Percentiles rank a stretch among this genome's conserved stretches.
These are phyloP conservation scores for Phlebiopsis gigantea DNA, from an alignment of 768 basidiomycete genomes.

Conservation along the genomic window DNA sequence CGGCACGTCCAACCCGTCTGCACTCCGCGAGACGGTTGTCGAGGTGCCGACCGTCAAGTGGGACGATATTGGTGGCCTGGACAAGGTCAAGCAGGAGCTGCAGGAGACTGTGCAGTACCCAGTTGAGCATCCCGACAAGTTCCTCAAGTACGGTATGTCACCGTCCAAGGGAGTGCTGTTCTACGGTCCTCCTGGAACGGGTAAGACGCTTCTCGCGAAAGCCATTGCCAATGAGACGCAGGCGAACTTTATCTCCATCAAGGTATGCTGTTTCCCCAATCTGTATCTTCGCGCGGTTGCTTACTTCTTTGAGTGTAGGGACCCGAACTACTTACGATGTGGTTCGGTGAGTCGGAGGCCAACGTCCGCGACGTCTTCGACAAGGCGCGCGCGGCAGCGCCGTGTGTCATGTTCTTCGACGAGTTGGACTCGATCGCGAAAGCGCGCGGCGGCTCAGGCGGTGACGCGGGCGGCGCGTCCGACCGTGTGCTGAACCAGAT, in stretches of 20 bases:
- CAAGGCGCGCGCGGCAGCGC: conserved; percentile 98
- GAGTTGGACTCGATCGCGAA: conserved; percentile 99
- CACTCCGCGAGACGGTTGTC: conserved; percentile 97
- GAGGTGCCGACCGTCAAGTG: conserved; percentile 98
- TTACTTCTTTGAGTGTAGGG: conserved; percentile 32
- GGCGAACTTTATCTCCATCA: conserved; percentile 99
- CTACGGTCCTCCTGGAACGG: conserved; percentile 99
- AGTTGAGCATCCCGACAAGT: conserved; percentile 99
- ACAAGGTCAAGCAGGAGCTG: conserved; percentile 98
- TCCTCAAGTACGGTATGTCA: conserved; percentile 99
- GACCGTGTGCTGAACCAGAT: conserved; percentile 98
- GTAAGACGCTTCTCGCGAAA: conserved; percentile 98
- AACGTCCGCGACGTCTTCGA: conserved; percentile 99
- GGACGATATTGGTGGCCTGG: conserved; percentile 99
- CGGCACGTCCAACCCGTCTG: conserved; percentile 95
- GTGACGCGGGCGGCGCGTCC: conserved; percentile 94
- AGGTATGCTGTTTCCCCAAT: conserved; percentile 40
- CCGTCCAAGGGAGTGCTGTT: conserved; percentile 99
- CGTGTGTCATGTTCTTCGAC: conserved; percentile 99
- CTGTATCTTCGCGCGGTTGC: background rate
- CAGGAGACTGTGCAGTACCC: conserved; percentile 99
- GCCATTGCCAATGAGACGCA: conserved; percentile 99
- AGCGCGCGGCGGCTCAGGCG: conserved; percentile 79
- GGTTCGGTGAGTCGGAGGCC: conserved; percentile 99
- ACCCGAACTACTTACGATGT: conserved; percentile 98